These are phyloP conservation scores for Fusarium nurragi DNA, from an alignment of 2,329 filamentous ascomycete species.

Conservation along the genomic window DNA sequence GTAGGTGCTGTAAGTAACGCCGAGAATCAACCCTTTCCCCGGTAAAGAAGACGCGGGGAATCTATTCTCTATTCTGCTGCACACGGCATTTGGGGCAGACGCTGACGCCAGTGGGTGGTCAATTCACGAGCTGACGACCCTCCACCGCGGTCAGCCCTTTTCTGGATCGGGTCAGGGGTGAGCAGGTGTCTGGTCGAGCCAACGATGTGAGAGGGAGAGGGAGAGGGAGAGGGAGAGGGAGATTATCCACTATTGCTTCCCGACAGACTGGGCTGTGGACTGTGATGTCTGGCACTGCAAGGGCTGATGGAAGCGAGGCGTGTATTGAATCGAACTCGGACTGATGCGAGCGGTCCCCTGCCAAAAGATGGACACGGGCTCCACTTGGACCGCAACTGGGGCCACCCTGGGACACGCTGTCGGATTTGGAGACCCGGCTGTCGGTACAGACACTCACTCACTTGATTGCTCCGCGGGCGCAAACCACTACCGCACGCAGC, in stretches of 20 bases:
- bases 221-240: neutral
- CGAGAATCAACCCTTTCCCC: constrained; percentile 1
- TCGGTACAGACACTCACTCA: constrained; percentile 31
- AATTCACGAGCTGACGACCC: constrained; percentile 17
- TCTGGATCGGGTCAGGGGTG: constrained; percentile 22
- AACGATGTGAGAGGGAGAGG: neutral
- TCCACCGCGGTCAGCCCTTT: constrained; percentile 11
- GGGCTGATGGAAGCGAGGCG: constrained; percentile 18
- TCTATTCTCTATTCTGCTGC: no score
- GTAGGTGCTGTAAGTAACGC: neutral
- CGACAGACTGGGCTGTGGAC: constrained; percentile 18
- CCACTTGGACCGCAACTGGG: constrained; percentile 34
- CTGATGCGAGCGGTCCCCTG: constrained; percentile 7
- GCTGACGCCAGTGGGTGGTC: constrained; percentile 26
- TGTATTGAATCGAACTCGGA: constrained; percentile 15
- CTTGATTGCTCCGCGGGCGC: constrained; percentile 35
- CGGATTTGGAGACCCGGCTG: constrained; percentile 40
- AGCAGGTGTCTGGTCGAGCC: neutral
- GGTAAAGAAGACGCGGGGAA: no score
- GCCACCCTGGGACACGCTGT: constrained; percentile 35
- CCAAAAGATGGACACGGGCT: constrained; percentile 8
- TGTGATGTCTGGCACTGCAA: constrained; percentile 10
- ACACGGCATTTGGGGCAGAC: constrained; percentile 7
- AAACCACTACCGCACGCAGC: no score
- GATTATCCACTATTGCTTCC: constrained; percentile 2